phyloP scores from a whole-genome alignment of 192 early-diverging fungal genomes.

The Pilobolus umbonatus region DNA sequence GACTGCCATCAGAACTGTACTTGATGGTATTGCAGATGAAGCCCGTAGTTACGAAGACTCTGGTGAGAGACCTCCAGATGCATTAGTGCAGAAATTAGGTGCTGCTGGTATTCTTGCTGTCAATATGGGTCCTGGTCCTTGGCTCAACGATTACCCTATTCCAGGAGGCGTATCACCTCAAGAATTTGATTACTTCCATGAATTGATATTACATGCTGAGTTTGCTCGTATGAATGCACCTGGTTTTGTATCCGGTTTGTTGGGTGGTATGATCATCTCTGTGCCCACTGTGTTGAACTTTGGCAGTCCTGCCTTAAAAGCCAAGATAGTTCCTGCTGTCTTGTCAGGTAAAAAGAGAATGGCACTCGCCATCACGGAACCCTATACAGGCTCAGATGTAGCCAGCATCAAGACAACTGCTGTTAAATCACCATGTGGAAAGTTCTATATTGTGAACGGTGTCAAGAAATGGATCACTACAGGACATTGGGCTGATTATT shows the following conservation, averaged over 20 bases:
- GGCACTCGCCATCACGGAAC: constrained; percentile 81
- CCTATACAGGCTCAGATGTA: constrained; percentile 68
- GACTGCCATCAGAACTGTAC: constrained; percentile 58
- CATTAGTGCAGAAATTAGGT: constrained; percentile 65
- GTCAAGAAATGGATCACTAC: constrained; percentile 85
- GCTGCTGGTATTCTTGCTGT: constrained; percentile 62
- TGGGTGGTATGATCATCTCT: constrained; percentile 65
- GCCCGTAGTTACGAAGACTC: constrained; percentile 70
- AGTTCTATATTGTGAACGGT: constrained; percentile 77
- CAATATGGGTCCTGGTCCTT: constrained; percentile 51
- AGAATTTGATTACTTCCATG: constrained; percentile 71
- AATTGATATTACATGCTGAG: constrained; percentile 65
- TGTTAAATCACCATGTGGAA: constrained; percentile 55
- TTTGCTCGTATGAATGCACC: constrained; percentile 66
- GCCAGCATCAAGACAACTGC: constrained; percentile 68
- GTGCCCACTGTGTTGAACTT: constrained; percentile 74
- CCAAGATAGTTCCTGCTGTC: constrained; percentile 50
- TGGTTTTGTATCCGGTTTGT: constrained; percentile 69
- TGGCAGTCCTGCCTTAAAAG: constrained; percentile 62
- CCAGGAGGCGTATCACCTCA: constrained; percentile 50
- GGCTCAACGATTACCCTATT: constrained; percentile 21
- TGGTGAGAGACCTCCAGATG: constrained; percentile 60
- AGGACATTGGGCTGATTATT: constrained; percentile 39
- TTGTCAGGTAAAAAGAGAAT: constrained; percentile 74
- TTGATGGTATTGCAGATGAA: constrained; percentile 67